These are phyloP conservation scores for Lagenidium sp. DNA, from an alignment of 352 stramenopile genomes.

Conservation along the genomic window DNA sequence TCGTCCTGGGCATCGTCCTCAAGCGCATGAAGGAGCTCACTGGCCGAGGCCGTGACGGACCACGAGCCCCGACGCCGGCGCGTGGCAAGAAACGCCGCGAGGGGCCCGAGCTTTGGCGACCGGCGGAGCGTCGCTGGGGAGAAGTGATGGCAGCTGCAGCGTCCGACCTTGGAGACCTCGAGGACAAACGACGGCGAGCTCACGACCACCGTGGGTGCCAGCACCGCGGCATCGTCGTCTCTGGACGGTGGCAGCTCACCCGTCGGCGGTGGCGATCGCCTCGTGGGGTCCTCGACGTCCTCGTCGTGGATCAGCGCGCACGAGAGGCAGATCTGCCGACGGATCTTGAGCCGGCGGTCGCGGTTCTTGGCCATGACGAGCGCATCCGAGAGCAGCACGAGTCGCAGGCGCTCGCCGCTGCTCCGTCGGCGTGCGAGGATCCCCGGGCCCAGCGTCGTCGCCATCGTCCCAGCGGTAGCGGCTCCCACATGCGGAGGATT, in stretches of 20 bases:
- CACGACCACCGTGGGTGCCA: not conserved
- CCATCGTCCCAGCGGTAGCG: not conserved
- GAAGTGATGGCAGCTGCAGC: conserved; percentile 50
- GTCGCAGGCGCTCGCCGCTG: conserved; percentile 23
- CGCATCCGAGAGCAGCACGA: conserved; percentile 60
- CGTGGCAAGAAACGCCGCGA: conserved; percentile 11
- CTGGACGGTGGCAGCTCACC: too few species aligned
- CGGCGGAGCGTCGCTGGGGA: conserved; percentile 29
- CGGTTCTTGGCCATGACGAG: conserved; percentile 49
- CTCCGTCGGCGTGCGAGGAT: conserved; percentile 14
- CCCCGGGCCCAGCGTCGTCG: conserved; percentile 1
- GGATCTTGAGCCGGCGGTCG: conserved; percentile 38
- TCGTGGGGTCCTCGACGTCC: not conserved
- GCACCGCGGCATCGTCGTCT: conserved; percentile 1
- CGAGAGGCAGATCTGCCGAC: conserved; percentile 49
- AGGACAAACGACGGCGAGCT: conserved; percentile 21
- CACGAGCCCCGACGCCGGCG: conserved; percentile 18
- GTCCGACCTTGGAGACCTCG: conserved; percentile 33
- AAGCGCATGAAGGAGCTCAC: conserved; percentile 1
- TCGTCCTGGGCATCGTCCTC: not conserved
- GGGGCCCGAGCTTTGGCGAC: conserved; percentile 11
- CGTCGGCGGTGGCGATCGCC: not conserved
- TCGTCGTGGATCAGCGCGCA: conserved; percentile 31
- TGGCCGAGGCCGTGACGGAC: conserved; percentile 8
- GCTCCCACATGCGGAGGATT: conserved; percentile 1